A percentile compares a stretch with the other conserved stretches of the same genome.
Evolutionary conservation across 805 yeast species (phyloP).

Genomic region (Saturnispora dispora): DNA sequence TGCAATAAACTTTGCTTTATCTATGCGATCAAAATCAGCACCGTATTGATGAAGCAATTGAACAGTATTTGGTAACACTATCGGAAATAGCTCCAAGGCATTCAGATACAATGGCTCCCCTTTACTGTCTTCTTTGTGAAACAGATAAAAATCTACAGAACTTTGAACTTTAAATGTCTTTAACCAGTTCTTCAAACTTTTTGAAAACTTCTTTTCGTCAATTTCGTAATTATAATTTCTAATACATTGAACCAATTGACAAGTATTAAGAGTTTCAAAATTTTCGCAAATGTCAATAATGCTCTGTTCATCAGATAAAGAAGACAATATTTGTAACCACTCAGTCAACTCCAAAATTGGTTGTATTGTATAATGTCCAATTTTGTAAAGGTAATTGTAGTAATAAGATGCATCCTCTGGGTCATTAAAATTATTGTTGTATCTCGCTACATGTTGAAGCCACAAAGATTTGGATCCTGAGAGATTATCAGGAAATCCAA

Average conservation of each 20-base stretch:
- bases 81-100: constrained; percentile 42
- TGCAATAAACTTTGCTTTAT: constrained; percentile 41
- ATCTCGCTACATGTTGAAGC: constrained; percentile 25
- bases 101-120: constrained; percentile 36
- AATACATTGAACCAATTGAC: constrained; percentile 60
- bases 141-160: constrained; percentile 11
- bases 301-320: constrained; percentile 46
- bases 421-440: constrained; percentile 24
- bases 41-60: constrained; percentile 75
- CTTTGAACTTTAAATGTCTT: constrained; percentile 23
- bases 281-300: constrained; percentile 44
- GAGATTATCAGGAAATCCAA: constrained; percentile 28
- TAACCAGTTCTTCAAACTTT: constrained; percentile 37
- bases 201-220: constrained; percentile 60
- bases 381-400: constrained; percentile 53
- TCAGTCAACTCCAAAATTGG: constrained; percentile 76
- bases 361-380: constrained; percentile 58
- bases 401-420: constrained; percentile 48
- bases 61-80: constrained; percentile 60
- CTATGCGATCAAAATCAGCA: constrained; percentile 58
- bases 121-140: constrained; percentile 20
- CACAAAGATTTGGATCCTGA: constrained; percentile 15
- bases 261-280: constrained; percentile 51
- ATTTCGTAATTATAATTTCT: constrained; percentile 80
- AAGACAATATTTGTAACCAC: constrained; percentile 82